Conservation (phyloP, 768 basidiomycete species). For the Tubosaeta sp. region DNA sequence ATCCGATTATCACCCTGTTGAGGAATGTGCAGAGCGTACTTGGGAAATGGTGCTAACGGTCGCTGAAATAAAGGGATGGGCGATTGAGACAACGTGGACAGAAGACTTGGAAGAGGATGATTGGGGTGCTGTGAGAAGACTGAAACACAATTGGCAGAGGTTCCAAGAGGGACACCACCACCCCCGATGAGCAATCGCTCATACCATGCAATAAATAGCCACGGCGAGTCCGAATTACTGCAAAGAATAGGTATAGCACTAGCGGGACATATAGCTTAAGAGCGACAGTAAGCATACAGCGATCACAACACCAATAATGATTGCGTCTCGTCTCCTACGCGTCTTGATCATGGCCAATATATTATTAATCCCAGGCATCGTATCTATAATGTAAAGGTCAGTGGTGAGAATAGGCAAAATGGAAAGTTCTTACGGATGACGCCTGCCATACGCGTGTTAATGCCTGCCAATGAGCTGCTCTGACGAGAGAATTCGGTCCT, state of each 20-base stretch:
- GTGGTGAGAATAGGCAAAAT: background rate
- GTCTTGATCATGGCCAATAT: conserved; percentile 90
- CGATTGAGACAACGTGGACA: conserved; percentile 58
- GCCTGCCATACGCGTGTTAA: conserved; percentile 79
- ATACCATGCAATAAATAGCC: no score
- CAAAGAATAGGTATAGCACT: conserved; percentile 8
- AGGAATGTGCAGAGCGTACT: conserved; percentile 52
- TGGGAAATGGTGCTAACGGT: conserved; percentile 76
- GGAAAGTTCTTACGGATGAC: conserved; percentile 61
- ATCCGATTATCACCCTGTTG: conserved; percentile 76
- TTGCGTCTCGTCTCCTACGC: conserved; percentile 80
- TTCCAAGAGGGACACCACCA: conserved; percentile 52
- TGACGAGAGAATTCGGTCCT: conserved; percentile 89
- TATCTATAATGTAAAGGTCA: conserved; percentile 42
- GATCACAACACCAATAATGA: conserved; percentile 86
- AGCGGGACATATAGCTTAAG: conserved; percentile 43
- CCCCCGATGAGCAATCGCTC: background rate
- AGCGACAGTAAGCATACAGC: conserved; percentile 73
- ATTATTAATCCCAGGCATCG: conserved; percentile 93
- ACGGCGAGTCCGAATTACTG: background rate
- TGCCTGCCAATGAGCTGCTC: conserved; percentile 64
- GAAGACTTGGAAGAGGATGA: conserved; percentile 28
- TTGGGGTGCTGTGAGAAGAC: conserved; percentile 63
- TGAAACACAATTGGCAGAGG: conserved; percentile 68
- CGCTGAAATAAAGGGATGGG: conserved; percentile 75